Percentiles rank a stretch among this genome's conserved stretches.
Evolutionary conservation across 495 filamentous ascomycete species (phyloP).

Genomic region (Pyrenula massariospora): DNA sequence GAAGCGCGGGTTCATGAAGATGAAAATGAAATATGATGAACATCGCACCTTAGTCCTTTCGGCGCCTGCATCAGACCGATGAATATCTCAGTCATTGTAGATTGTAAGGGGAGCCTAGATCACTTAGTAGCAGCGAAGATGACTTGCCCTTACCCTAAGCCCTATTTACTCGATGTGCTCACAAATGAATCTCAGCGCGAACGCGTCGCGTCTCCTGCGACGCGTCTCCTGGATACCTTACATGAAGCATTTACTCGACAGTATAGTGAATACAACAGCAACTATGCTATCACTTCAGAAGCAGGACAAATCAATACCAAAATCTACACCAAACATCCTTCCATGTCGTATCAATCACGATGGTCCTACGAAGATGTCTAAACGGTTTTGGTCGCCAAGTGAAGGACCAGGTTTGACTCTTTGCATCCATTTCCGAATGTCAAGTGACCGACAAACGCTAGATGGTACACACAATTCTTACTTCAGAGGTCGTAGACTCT

Average conservation of each 20-base stretch:
- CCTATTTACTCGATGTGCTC: neutral
- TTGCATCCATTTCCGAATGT: neutral
- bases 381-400: constrained; percentile 61
- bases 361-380: constrained; percentile 51
- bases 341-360: constrained; percentile 76
- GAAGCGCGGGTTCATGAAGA: too few relatives aligned
- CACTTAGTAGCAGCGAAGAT: too few relatives aligned
- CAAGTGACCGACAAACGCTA: constrained; percentile 4
- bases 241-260: constrained; percentile 1
- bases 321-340: constrained; percentile 46
- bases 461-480: constrained; percentile 48
- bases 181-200: neutral
- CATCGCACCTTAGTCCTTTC: too few relatives aligned
- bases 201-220: constrained; percentile 22
- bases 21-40: too few relatives aligned
- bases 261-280: neutral
- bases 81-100: too few relatives aligned
- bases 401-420: constrained; percentile 27
- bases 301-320: neutral
- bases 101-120: too few relatives aligned
- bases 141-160: neutral
- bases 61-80: too few relatives aligned
- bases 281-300: constrained; percentile 28
- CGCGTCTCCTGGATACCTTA: neutral
- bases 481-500: constrained; percentile 74